phyloP scores from a whole-genome alignment of 768 basidiomycete genomes.

The Coprinellus aureogranulatus region DNA sequence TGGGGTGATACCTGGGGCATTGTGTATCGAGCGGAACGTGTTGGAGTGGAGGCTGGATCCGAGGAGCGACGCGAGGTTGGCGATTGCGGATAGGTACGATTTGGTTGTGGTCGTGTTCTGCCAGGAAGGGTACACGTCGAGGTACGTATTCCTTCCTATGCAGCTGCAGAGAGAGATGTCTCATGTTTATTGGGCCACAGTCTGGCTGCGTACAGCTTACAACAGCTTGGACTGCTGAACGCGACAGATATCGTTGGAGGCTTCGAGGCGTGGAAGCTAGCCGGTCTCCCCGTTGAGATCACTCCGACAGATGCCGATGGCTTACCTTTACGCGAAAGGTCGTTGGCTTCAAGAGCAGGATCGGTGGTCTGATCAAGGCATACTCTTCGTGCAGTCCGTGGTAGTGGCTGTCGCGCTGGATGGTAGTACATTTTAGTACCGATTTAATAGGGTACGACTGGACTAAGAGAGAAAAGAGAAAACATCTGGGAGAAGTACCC shows the following conservation, averaged over 20 bases:
- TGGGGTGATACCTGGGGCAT: slow-evolving; percentile 65
- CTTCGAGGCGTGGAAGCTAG: slow-evolving; percentile 67
- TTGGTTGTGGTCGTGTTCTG: slow-evolving; percentile 71
- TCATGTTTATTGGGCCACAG: slow-evolving; percentile 31
- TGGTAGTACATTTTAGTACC: no score
- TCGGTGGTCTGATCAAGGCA: slow-evolving; percentile 26
- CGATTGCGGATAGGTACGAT: slow-evolving; percentile 74
- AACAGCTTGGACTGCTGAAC: slow-evolving; percentile 67
- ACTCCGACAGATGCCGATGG: slow-evolving; percentile 18
- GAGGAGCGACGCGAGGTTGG: slow-evolving; percentile 51
- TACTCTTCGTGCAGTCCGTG: no score
- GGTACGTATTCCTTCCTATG: slow-evolving; percentile 22
- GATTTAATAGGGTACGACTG: no score
- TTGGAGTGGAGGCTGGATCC: slow-evolving; percentile 84
- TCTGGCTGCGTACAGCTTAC: slow-evolving; percentile 67
- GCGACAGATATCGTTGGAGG: slow-evolving; percentile 80
- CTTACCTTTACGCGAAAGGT: slow-evolving; percentile 14
- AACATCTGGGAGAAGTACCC: no score
- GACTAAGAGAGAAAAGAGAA: no score
- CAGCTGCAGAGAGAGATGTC: background rate
- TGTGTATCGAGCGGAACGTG: slow-evolving; percentile 72
- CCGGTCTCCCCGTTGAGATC: slow-evolving; percentile 55
- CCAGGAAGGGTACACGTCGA: slow-evolving; percentile 68
- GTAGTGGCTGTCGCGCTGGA: no score
- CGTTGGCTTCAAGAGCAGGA: slow-evolving; percentile 24